Conservation (phyloP, 192 early-diverging fungal genomes). For the Entophlyctis luteolus region DNA sequence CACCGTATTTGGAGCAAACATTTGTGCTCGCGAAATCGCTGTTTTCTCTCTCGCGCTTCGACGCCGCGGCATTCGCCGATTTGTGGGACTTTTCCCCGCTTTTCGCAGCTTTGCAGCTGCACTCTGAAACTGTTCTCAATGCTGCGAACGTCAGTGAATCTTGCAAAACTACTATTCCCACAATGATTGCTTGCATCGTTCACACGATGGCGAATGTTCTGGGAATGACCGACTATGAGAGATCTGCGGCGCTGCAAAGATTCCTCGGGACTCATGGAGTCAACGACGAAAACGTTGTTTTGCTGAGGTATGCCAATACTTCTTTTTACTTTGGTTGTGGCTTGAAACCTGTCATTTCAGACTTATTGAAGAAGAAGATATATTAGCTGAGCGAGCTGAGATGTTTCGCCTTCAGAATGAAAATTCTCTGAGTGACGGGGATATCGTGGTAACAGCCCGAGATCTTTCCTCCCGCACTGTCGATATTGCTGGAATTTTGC, state of each 20-base stretch:
- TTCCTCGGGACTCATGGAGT: not conserved
- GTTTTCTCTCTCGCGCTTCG: not conserved
- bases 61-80: not conserved
- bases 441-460: not conserved
- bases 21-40: not conserved
- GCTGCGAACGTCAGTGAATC: conserved; percentile 12
- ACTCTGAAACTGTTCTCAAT: conserved; percentile 14
- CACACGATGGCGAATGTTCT: conserved; percentile 36
- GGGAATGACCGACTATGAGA: conserved; percentile 40
- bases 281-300: not conserved
- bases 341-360: conserved; percentile 22
- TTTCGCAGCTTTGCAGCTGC: conserved; percentile 12
- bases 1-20: not conserved
- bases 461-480: conserved; percentile 2
- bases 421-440: conserved; percentile 6
- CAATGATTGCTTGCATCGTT: conserved; percentile 30
- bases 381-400: not conserved
- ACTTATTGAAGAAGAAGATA: conserved; percentile 10
- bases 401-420: conserved; percentile 3
- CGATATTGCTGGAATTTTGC: conserved; percentile 21
- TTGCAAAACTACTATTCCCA: not conserved
- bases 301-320: conserved; percentile 5
- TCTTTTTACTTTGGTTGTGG: conserved; percentile 15
- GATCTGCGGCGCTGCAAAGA: conserved; percentile 10
- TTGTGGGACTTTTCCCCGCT: conserved; percentile 26